Base-by-base conservation (phyloP, 176 grass and related monocot species). In the Miscanthus lutarioriparius region DNA sequence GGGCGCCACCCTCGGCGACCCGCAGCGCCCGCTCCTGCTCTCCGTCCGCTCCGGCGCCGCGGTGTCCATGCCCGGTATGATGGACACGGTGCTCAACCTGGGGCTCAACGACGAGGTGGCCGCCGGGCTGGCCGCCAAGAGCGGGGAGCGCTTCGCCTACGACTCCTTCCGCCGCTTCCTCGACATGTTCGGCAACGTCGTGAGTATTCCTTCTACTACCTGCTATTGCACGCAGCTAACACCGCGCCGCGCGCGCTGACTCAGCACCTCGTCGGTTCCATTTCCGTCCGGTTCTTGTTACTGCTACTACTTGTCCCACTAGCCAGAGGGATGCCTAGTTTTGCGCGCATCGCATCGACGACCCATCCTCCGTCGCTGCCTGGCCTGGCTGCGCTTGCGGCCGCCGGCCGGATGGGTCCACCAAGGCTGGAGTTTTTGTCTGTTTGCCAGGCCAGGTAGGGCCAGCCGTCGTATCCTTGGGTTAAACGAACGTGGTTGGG, bases 1-100 rank as follows among this genome's bases (percentile, higher is more conserved):
- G 91, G 88, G 78, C 11, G 91, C 91, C 4, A 25, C 47, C 72
- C 63, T 99, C 37, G 97, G 97, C 20, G 91, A 99, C 72, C 86
- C 91, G 5, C 71, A 86, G 14, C 82, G 81, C 2, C 97, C 97
- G 1, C 92, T 99, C n/a, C 97, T 99, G 43, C 89, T 99, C 80
- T 99, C 97, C 85, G 97, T 99, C 72, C 93, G 97, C 9, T 99
- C 97, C 74, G 97, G 97, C 64, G 97, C 97, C 27, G 97, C 97
- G 0, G 96, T 99, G 28, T 99, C 97, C 10, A 99, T 99, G 97
- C 97, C 97, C 5, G 97, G 97, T 1, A 99, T 99, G 97, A 99
- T 99, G 97, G 97, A 99, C 86, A 99, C 97, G 2, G 97, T 99
- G 84, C 84, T 99, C 28, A 99, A 99, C 80, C 86, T 99, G 86